Evolutionary conservation across 139 green algal species (phyloP).

Genomic region (Coelastrella sp.): DNA sequence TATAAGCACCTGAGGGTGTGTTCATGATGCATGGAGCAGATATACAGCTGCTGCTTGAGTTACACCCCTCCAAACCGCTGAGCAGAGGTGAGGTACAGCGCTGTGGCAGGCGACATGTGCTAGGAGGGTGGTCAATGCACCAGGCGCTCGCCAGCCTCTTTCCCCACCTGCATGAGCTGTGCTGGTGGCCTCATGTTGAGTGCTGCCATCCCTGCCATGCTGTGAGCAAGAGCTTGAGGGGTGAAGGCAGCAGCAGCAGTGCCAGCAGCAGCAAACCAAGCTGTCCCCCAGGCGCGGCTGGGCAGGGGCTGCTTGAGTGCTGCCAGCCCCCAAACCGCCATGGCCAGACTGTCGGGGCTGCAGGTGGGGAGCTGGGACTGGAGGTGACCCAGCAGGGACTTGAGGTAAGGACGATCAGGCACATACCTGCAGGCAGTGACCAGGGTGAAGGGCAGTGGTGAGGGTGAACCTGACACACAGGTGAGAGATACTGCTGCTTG

Average conservation of each 20-base stretch:
- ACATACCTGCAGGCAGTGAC: background rate
- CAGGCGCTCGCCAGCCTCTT: no score
- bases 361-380: background rate
- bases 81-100: no score
- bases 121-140: no score
- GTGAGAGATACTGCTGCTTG: no score
- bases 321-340: constrained; percentile 25
- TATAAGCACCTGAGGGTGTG: no score
- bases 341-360: background rate
- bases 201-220: constrained; percentile 13
- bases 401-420: constrained; percentile 8
- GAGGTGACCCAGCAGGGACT: background rate
- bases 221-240: constrained; percentile 21
- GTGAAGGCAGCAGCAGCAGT: background rate
- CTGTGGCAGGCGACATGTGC: no score
- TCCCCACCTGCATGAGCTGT: constrained; percentile 39
- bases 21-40: no score
- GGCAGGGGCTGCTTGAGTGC: constrained; percentile 27
- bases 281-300: background rate
- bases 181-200: constrained; percentile 13
- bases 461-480: no score
- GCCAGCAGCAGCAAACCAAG: constrained; percentile 25
- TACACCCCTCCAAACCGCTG: no score
- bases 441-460: background rate
- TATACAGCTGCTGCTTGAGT: no score